Evolutionary conservation across 2,329 filamentous ascomycete genomes (phyloP), one percentile per base, ranked within the genome.

Genomic region (Apiospora aurea): DNA sequence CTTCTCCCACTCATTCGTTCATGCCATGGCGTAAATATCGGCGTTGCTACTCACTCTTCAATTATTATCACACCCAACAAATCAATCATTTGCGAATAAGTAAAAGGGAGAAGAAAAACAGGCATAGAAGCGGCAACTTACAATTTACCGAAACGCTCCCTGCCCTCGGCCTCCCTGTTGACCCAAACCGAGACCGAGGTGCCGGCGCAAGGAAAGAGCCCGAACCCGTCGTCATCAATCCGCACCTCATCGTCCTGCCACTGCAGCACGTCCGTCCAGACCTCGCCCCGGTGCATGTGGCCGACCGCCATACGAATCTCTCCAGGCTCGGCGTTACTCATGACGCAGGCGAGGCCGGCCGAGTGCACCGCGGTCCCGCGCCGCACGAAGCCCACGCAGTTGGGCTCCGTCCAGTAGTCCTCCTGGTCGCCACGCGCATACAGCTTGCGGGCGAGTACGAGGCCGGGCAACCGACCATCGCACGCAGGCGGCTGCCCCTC

Each of bases 371-470:
- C 2, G 51, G 51, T 57, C n/a, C n/a, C 51, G n/a, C 51, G 51
- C 26, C 51, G n/a, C 51, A 21, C 51, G 26, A 57, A 57, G 10
- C 51, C 51, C n/a, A 57, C 26, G 51, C 51, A 57, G 26, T 57
- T 14, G n/a, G 11, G 51, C n/a, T 57, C 51, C 6, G 6, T 13
- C 51, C 51, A 90, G 78, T 92, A 92, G 75, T 93, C 90, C 5
- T 85, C 85, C 78, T 93, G 91, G 69, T 83, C 80, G 16, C 91
- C 91, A 76, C 93, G 92, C 0, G 90, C 89, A 76, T 90, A 93
- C 2, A 91, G 82, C 78, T 90, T 91, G n/a, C 91, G 85, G 3
- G 89, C 89, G 29, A 90, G 85, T 29, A 88, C 85, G n/a, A 43
- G 41, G 10, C 13, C 41, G 8, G 41, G 8, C 10, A 43, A 8